A percentile compares a stretch with the other conserved stretches of the same genome.
Conservation (phyloP, 495 filamentous ascomycete species). For the Neurospora sp. region DNA sequence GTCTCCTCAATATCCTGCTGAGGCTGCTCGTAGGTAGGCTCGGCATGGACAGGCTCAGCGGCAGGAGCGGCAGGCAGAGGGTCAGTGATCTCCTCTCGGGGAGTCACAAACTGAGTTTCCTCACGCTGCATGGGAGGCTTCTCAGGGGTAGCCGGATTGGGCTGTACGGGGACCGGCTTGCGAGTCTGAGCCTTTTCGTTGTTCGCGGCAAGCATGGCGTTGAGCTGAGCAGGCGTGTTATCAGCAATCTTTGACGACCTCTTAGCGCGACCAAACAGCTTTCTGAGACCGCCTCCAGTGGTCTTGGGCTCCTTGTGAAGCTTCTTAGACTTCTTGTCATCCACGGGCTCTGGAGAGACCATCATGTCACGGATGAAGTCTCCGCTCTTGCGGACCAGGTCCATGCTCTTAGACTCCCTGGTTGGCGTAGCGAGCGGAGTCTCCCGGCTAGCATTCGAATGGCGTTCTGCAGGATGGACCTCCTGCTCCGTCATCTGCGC, state of each 20-base stretch:
- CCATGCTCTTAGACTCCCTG: constrained; percentile 26
- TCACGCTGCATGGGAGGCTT: constrained; percentile 16
- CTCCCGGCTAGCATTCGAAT: constrained; percentile 18
- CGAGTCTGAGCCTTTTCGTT: constrained; percentile 12
- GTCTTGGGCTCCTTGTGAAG: constrained; percentile 43
- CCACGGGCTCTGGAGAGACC: constrained; percentile 35
- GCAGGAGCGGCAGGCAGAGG: constrained; percentile 3
- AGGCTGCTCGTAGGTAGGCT: constrained; percentile 40
- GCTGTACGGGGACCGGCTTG: constrained; percentile 11
- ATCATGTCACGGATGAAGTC: constrained; percentile 31
- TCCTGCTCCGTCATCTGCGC: constrained; percentile 17
- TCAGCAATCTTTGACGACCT: constrained; percentile 41
- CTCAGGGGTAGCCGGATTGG: constrained; percentile 17
- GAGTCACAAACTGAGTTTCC: constrained; percentile 12
- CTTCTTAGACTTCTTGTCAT: constrained; percentile 42
- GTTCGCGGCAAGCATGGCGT: constrained; percentile 18
- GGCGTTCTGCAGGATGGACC: constrained; percentile 28
- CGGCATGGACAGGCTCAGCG: constrained; percentile 4
- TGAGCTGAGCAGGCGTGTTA: constrained; percentile 32
- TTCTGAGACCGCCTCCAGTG: constrained; percentile 40
- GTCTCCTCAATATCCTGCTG: constrained; percentile 33
- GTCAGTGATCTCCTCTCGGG: constrained; percentile 23
- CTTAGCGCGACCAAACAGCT: constrained; percentile 55
- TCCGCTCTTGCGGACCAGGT: constrained; percentile 26
- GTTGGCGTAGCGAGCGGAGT: constrained; percentile 31